These are phyloP conservation scores for Theobroma grandiflorum DNA, from an alignment of 441 rosid genomes.

Conservation along the genomic window DNA sequence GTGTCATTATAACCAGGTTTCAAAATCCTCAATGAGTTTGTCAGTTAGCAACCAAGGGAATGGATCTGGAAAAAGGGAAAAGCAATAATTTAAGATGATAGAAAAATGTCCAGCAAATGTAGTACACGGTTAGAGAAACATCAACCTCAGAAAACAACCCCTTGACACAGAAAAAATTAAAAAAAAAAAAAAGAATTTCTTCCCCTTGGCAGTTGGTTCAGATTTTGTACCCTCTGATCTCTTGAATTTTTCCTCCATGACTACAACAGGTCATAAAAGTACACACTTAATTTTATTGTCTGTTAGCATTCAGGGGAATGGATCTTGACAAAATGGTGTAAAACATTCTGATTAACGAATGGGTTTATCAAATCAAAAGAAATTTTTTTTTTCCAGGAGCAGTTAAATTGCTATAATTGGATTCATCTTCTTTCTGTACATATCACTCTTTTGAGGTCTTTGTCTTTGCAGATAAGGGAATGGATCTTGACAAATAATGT, in stretches of 20 bases:
- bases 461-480: not conserved
- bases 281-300: constrained; percentile 20
- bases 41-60: constrained; percentile 27
- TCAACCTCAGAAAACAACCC: constrained; percentile 3
- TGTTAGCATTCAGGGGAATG: constrained; percentile 22
- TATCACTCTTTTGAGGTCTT: not conserved
- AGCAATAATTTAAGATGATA: not conserved
- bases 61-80: constrained; percentile 23
- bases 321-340: not conserved
- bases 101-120: not conserved
- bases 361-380: no score
- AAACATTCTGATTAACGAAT: not conserved
- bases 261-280: not conserved
- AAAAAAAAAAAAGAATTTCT: no score
- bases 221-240: not conserved
- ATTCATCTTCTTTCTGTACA: not conserved
- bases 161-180: not conserved
- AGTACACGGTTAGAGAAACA: not conserved
- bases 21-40: constrained; percentile 16
- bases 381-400: not conserved
- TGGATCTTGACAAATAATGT: constrained; percentile 11
- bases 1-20: not conserved
- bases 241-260: not conserved
- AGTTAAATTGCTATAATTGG: not conserved
- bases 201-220: not conserved